phyloP scores from a whole-genome alignment of 225 moss, liverwort and hornwort species.

The Anthoceros angustus region DNA sequence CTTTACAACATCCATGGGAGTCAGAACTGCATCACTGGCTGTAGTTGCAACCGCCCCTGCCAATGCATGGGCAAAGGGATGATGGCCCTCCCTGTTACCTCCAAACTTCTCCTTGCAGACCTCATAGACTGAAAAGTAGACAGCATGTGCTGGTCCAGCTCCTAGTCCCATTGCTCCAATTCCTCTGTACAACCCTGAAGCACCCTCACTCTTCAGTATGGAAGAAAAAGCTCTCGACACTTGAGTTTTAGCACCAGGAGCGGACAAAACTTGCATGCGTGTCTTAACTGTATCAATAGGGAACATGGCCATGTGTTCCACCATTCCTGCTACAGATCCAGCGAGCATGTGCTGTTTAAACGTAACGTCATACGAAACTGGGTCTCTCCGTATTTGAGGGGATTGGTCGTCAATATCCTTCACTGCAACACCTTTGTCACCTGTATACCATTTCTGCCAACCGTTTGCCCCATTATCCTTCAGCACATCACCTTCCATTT shows the following conservation, averaged over 20 bases:
- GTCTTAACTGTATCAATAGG: slow-evolving; percentile 95
- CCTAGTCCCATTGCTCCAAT: slow-evolving; percentile 97
- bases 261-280: slow-evolving; percentile 90
- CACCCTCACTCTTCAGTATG: slow-evolving; percentile 66
- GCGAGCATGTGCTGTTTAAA: slow-evolving; percentile 89
- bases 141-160: slow-evolving; percentile 92
- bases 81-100: slow-evolving; percentile 59
- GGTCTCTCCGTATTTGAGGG: neutral
- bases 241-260: slow-evolving; percentile 47
- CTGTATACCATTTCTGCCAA: too few species aligned
- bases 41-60: slow-evolving; percentile 78
- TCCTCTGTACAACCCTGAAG: slow-evolving; percentile 75
- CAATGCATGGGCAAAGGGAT: slow-evolving; percentile 63
- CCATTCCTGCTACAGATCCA: slow-evolving; percentile 92
- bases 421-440: neutral
- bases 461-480: too few species aligned
- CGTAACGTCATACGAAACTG: slow-evolving; percentile 50
- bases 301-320: slow-evolving; percentile 99
- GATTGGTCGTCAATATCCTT: neutral
- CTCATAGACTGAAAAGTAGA: slow-evolving; percentile 84
- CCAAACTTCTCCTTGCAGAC: slow-evolving; percentile 66
- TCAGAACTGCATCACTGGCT: slow-evolving; percentile 88
- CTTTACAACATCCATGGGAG: slow-evolving; percentile 98
- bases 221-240: slow-evolving; percentile 54
- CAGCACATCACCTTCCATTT: neutral